Evolutionary conservation across 2,329 filamentous ascomycete genomes (phyloP), one percentile per base, ranked within the genome.

Genomic region (Trichophyton rubrum): DNA sequence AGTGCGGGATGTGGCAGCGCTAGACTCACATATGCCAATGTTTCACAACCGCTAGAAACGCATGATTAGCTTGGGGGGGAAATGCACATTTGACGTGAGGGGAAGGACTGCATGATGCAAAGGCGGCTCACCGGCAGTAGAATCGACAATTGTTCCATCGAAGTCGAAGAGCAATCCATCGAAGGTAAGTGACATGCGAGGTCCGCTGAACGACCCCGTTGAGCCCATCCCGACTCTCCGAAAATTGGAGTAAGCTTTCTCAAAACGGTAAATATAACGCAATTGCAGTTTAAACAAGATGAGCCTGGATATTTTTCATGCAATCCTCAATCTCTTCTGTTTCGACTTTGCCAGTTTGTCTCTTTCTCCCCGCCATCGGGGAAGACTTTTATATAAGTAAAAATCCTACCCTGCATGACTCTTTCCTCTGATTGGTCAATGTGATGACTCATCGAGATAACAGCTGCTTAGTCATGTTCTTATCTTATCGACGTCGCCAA

Each of bases 1-100:
- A 33, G 51, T 53, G 15, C 27, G 30, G 27, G 51, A 33, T 55
- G 51, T 55, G 51, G 24, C 13, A 59, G 51, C 33, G 51, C 51
- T 9, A 59, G 49, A 74, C 78, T 68, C 71, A 82, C 80, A 76
- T 76, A 65, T 82, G 77, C 84, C 84, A 86, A 71, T 85, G 79
- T 69, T 85, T 84, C 63, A 84, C 75, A 55, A 86, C 83, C n/a
- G 84, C 82, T 76, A 59, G 9, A 70, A 9, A 74, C 78, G 6
- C 72, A 56, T n/a, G 45, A 22, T 63, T 72, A 73, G 41, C 75
- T 70, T 24, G 63, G 59, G 15, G 6, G n/a, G 6, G 11, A 20
- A 61, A 22, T 30, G 61, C 43, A 38, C 62, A 35, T 9, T 49
- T 15, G 47, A 51, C 15, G 33, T 17, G 20, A 9, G 11, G 9